Evolutionary conservation across 345 rosid species (phyloP), one percentile per base, ranked within the genome.

Genomic region (Eutrema yunnanense): DNA sequence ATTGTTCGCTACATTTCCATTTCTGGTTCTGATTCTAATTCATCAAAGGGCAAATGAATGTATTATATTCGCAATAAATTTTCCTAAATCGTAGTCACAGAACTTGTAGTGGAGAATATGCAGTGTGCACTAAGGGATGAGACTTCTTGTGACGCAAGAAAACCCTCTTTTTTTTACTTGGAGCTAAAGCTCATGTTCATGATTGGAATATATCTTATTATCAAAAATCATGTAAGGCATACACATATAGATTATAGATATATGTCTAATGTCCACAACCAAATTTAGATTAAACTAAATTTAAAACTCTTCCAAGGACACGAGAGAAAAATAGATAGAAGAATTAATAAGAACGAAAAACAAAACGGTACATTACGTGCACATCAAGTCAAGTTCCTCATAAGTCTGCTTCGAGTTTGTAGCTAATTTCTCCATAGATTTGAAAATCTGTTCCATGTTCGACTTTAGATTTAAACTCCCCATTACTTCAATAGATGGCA

Each of bases 341-440:
- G 9, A 61, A 43, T 9, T 9, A 5, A 0, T n/a, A 66, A 19
- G 5, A 56, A 57, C 37, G 26, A 12, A 30, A 22, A 30, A 13
- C 40, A 16, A 67, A 58, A 6, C 0, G 3, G 41, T 43, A n/a
- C 50, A 53, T 69, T 62, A 75, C 70, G 74, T 19, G 55, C 70
- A 69, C 6, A 62, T 1, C 58, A 62, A 68, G 65, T 29, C 50
- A 53, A 78, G 61, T 9, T 67, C 74, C 32, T 60, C 61, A 13
- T 53, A 78, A 42, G 44, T 57, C 55, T 46, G 70, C 65, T 78
- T 78, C n/a, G 58, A 78, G 63, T 46, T 29, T 14, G 52, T 33
- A 11, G 81, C 73, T 32, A 73, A 54, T 12, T 46, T 78, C 65
- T 66, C 78, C 70, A 78, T 8, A 33, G 66, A 67, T 67, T 65